Base-by-base conservation (phyloP, 1,284 basidiomycete genomes). In the Puccinia triticina region DNA sequence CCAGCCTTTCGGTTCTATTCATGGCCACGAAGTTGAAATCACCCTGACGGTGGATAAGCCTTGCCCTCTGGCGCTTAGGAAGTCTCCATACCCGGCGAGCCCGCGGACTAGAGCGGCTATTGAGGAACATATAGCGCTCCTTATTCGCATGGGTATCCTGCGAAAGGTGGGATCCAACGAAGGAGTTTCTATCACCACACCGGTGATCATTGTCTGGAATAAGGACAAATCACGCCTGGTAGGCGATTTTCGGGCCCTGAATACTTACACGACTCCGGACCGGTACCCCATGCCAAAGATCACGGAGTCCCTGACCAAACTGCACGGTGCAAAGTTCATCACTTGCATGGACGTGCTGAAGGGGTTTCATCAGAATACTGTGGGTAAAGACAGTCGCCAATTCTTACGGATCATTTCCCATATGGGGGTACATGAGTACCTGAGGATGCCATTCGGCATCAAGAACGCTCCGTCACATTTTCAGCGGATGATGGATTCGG, bases 401-500 rank as follows among this genome's bases (percentile, higher is more conserved):
- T n/a, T n/a, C n/a, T n/a, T n/a, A n/a, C n/a, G n/a, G n/a, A n/a
- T n/a, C n/a, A 77, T 61, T 1, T 77, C 26, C 34, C 50, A 77
- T 43, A 14, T 57, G 10, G 50, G 53, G 11, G 59, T 77, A 0
- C n/a, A 37, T 77, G 53, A 77, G 5, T 73, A 73, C 11, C 32
- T 73, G 11, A 73, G 46, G 32, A 73, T 73, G 34, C 71, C 4
- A 0, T 73, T 73, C 48, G 71, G 71, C 16, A 73, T 73, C 8
- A 55, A 75, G 50, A 75, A 75, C 55, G 40, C 48, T n/a, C 72
- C 72, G 11, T 53, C 48, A 12, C 53, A 55, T 75, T 75, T 50
- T 10, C 73, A 75, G 18, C 55, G 73, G 18, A 75, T 75, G 73
- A 75, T 55, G 50, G 50, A 75, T 10, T 50, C 46, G 4, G n/a